Base-by-base conservation (phyloP, 495 filamentous ascomycete species). In the Daldinia loculata region DNA sequence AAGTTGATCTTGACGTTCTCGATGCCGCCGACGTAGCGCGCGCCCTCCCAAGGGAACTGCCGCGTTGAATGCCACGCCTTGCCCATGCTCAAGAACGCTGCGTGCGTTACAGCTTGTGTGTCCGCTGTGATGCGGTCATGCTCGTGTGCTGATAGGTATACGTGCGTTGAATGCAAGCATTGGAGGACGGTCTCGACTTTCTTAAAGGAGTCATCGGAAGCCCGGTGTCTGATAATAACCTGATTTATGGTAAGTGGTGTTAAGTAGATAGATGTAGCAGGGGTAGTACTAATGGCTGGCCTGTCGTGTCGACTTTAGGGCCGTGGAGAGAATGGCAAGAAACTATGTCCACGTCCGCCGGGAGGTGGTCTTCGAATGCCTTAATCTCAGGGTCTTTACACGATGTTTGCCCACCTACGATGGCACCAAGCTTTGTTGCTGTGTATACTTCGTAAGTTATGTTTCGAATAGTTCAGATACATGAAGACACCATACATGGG, bases 1-100 rank as follows among this genome's bases (percentile, higher is more conserved):
- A 98, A 88, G 80, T 99, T 99, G 80, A 98, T 98, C 83, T 99
- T 99, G 76, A 98, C 93, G 80, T 99, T 99, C 82, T 99, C 95
- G 76, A 99, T 97, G 26, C 96, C 95, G 57, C 95, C 95, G 3
- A 97, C 86, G 83, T 97, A 99, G 64, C 95, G 93, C 6, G 89
- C 87, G 51, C 92, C 89, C 71, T 99, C 95, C 95, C 95, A 99
- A 2, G 95, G 95, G 74, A 97, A 98, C 74, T 98, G 93, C 32
- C 89, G 83, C 77, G 93, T 97, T 24, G 93, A 93, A 70, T 91
- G 89, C 95, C 95, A 99, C 36, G 95, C 95, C 41, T 93, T 93
- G 59, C 95, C 95, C 95, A 99, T 99, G 80, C 89, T 92, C 48
- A 99, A 84, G 78, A 99, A 99, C 15, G 96, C 95, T 8, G 94